A percentile compares a stretch with the other conserved stretches of the same genome.
These are phyloP conservation scores for Pouteria glomerata DNA, from an alignment of 148 eudicot species.

Conservation along the genomic window DNA sequence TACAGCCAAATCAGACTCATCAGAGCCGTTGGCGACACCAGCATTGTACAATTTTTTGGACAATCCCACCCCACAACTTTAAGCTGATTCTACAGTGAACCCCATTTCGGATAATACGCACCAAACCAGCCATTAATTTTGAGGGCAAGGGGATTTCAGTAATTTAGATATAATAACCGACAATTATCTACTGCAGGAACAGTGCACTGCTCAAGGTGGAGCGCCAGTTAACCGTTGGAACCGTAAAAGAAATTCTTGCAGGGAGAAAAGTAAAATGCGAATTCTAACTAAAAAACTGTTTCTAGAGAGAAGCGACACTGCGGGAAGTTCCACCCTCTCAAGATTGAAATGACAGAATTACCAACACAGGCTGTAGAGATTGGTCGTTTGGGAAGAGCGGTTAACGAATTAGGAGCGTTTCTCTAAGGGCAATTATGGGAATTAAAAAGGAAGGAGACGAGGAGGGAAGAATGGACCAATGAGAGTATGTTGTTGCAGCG, in stretches of 20 bases:
- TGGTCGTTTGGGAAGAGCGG: too few species aligned
- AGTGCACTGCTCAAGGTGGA: too few species aligned
- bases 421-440: conserved; percentile 19
- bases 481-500: conserved; percentile 4
- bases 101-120: conserved; percentile 6
- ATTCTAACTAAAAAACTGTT: background rate
- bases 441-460: background rate
- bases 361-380: background rate
- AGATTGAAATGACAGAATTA: background rate
- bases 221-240: too few species aligned
- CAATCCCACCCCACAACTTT: background rate
- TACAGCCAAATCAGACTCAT: background rate
- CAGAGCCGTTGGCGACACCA: conserved; percentile 4
- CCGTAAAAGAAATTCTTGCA: too few species aligned
- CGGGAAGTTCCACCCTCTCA: background rate
- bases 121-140: background rate
- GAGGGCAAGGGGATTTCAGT: conserved; percentile 4
- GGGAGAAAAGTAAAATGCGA: too few species aligned
- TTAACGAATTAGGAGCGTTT: background rate
- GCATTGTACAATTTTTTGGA: background rate
- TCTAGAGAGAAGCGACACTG: conserved; percentile 1
- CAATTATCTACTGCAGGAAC: background rate
- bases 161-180: background rate
- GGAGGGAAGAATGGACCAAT: conserved; percentile 3
- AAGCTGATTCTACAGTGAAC: conserved; percentile 1